Evolutionary conservation across 2,329 filamentous ascomycete species (phyloP).

Genomic region (Penicillium sumatraense): DNA sequence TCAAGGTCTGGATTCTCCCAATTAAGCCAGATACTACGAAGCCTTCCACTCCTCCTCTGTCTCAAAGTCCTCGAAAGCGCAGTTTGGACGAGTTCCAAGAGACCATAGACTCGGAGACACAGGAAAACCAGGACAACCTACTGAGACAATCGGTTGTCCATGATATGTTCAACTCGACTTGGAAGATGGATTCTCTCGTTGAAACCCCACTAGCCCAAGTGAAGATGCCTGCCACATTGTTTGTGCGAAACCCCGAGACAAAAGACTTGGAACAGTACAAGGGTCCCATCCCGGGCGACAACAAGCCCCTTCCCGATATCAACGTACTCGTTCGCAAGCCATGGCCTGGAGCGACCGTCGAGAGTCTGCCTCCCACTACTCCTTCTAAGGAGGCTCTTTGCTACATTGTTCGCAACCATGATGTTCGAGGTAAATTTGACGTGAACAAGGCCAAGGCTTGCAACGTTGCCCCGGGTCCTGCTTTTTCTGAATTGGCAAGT

Average conservation of each 20-base stretch:
- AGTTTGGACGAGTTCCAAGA: conserved; percentile 56
- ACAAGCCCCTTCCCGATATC: conserved; percentile 62
- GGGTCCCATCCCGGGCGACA: conserved; percentile 66
- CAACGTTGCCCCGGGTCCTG: conserved; percentile 63
- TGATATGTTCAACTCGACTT: conserved; percentile 78
- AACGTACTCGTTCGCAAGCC: conserved; percentile 74
- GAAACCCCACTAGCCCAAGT: conserved; percentile 70
- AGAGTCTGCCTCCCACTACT: conserved; percentile 68
- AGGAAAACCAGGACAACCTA: conserved; percentile 48
- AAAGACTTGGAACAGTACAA: conserved; percentile 71
- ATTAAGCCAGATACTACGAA: conserved; percentile 41
- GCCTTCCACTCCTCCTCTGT: conserved; percentile 29
- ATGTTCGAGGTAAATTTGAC: conserved; percentile 81
- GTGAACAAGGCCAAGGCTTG: conserved; percentile 65
- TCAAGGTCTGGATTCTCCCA: conserved; percentile 84
- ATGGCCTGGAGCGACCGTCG: conserved; percentile 73
- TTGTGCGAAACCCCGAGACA: conserved; percentile 64
- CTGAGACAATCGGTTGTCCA: conserved; percentile 67
- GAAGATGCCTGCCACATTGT: conserved; percentile 70
- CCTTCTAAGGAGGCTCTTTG: conserved; percentile 73
- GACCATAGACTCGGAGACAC: conserved; percentile 17
- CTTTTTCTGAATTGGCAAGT: conserved; percentile 64
- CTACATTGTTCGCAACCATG: conserved; percentile 81
- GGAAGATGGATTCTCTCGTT: conserved; percentile 71
- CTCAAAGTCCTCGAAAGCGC: conserved; percentile 49